A percentile compares a stretch with the other conserved stretches of the same genome.
These are phyloP conservation scores for Claviceps citrina DNA, from an alignment of 2,329 filamentous ascomycete genomes.

Conservation along the genomic window DNA sequence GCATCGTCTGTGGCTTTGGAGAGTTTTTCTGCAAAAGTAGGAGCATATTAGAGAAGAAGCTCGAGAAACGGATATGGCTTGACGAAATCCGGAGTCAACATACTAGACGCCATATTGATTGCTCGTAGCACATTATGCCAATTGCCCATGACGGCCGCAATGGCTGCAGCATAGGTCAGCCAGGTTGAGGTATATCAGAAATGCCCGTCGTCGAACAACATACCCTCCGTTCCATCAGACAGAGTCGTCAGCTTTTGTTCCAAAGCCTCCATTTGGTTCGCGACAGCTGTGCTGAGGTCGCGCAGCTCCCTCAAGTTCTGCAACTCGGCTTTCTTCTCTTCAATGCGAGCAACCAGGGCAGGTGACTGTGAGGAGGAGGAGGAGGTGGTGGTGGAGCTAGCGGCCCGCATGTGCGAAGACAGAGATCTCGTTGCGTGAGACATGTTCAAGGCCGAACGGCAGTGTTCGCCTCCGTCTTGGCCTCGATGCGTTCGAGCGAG, in stretches of 20 bases:
- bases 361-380: constrained; percentile 47
- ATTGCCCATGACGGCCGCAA: constrained; percentile 70
- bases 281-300: constrained; percentile 63
- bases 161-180: constrained; percentile 37
- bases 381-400: constrained; percentile 24
- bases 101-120: constrained; percentile 76
- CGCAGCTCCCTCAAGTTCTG: constrained; percentile 64
- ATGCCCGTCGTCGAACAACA: constrained; percentile 5
- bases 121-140: constrained; percentile 78
- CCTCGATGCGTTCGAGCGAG: background rate
- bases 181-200: background rate
- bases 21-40: constrained; percentile 44
- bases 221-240: constrained; percentile 69
- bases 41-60: constrained; percentile 7
- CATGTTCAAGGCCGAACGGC: constrained; percentile 23
- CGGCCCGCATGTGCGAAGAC: constrained; percentile 53
- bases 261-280: constrained; percentile 67
- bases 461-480: background rate
- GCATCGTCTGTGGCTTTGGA: constrained; percentile 39
- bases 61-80: no score
- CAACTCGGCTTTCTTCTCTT: constrained; percentile 73
- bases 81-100: constrained; percentile 12
- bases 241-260: constrained; percentile 65
- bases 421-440: constrained; percentile 42
- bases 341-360: constrained; percentile 57